These are phyloP conservation scores for Hortiboletus rubellus DNA, from an alignment of 1,284 basidiomycete genomes.

Conservation along the genomic window DNA sequence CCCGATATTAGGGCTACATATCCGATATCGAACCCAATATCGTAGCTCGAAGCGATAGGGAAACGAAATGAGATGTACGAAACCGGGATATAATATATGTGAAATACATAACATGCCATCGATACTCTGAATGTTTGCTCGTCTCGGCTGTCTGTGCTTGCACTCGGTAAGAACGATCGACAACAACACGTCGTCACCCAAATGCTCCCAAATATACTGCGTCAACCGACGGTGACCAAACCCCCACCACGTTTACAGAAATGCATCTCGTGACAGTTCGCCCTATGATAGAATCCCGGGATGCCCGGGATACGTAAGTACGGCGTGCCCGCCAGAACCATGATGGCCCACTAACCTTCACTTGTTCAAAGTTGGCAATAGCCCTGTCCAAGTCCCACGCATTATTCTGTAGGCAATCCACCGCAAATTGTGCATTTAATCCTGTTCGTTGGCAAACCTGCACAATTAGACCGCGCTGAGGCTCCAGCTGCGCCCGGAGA, in stretches of 20 bases:
- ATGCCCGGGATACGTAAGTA: constrained; percentile 26
- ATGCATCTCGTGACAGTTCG: constrained; percentile 46
- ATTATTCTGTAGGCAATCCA: constrained; percentile 82
- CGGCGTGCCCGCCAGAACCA: constrained; percentile 12
- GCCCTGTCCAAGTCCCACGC: constrained; percentile 79
- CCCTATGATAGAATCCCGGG: constrained; percentile 33
- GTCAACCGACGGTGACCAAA: constrained; percentile 4
- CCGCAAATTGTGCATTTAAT: constrained; percentile 72
- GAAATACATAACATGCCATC: constrained; percentile 27
- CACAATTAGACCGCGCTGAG: constrained; percentile 65
- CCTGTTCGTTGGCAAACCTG: constrained; percentile 70
- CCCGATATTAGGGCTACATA: constrained; percentile 22
- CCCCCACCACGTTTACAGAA: constrained; percentile 25
- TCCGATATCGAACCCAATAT: constrained; percentile 20
- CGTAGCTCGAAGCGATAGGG: constrained; percentile 11
- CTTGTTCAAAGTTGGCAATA: constrained; percentile 78
- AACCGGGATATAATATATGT: constrained; percentile 20
- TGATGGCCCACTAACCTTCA: constrained; percentile 57
- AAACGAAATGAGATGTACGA: constrained; percentile 21
- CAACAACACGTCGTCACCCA: constrained; percentile 1
- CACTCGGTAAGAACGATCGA: background rate
- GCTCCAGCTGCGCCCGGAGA: constrained; percentile 52
- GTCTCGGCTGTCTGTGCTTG: background rate
- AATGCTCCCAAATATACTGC: constrained; percentile 15
- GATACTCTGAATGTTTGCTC: background rate